Conservation (phyloP, 352 stramenopile genomes). For the Phytophthora macrochlamydospora region DNA sequence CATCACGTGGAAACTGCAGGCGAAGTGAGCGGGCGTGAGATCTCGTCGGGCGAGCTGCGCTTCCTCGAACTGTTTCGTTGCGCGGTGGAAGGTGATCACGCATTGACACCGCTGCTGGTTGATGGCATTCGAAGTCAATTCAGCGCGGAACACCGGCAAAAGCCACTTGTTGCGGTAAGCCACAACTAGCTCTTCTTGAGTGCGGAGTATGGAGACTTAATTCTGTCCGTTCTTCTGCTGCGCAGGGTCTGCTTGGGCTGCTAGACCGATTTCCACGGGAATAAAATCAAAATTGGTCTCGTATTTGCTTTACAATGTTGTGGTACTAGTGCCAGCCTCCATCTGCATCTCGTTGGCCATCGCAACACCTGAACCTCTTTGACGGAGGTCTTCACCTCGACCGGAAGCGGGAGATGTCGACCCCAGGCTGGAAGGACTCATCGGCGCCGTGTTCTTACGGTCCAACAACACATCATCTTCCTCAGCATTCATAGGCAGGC, state of each 20-base stretch:
- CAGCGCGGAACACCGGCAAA: conserved; percentile 42
- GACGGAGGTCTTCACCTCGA: conserved; percentile 28
- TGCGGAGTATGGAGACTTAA: neutral
- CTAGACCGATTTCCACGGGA: conserved; percentile 8
- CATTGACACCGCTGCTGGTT: conserved; percentile 65
- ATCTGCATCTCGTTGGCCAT: conserved; percentile 18
- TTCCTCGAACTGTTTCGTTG: conserved; percentile 75
- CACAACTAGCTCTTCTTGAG: neutral
- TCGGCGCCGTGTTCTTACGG: neutral
- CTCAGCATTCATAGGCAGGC: conserved; percentile 20
- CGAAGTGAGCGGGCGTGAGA: conserved; percentile 46
- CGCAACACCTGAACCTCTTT: conserved; percentile 18
- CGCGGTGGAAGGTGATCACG: conserved; percentile 67
- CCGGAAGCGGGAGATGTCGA: conserved; percentile 22
- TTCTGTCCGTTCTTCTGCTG: neutral
- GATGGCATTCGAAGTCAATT: conserved; percentile 51
- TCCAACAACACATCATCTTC: conserved; percentile 43
- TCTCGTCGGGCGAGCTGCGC: conserved; percentile 59
- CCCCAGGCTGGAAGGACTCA: conserved; percentile 17
- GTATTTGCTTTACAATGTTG: conserved; percentile 27
- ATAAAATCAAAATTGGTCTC: conserved; percentile 14
- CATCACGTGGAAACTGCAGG: conserved; percentile 50
- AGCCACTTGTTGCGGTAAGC: conserved; percentile 49
- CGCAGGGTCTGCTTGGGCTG: conserved; percentile 44
- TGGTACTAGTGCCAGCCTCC: conserved; percentile 23